Percentiles rank a stretch among this genome's conserved stretches.
Conservation (phyloP, 768 basidiomycete genomes). For the Artomyces pyxidatus region DNA sequence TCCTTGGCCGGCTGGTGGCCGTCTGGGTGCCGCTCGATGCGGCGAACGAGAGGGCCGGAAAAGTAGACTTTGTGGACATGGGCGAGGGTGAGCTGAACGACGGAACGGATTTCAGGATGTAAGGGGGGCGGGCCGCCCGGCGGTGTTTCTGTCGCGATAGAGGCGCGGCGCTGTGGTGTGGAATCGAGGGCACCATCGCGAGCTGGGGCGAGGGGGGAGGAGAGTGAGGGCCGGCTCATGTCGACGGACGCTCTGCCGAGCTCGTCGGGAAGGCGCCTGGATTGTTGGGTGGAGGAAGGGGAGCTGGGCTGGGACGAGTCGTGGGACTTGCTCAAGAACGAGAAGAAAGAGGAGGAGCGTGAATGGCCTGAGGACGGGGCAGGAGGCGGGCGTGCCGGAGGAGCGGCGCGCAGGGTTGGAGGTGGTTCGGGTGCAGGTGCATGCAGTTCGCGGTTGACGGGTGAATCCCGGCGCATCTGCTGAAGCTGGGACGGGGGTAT, state of each 20-base stretch:
- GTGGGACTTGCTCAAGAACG: conserved; percentile 37
- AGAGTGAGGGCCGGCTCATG: neutral
- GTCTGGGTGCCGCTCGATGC: conserved; percentile 70
- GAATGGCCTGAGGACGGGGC: conserved; percentile 30
- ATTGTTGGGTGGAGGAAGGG: conserved; percentile 8
- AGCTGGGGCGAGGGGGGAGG: neutral
- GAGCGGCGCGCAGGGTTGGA: conserved; percentile 1
- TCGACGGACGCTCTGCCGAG: conserved; percentile 5
- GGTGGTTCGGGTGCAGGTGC: conserved; percentile 13
- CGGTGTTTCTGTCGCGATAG: conserved; percentile 2
- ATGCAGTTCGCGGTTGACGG: conserved; percentile 18
- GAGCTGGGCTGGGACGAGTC: conserved; percentile 20
- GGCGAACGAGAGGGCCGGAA: conserved; percentile 73
- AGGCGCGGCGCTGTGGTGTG: neutral
- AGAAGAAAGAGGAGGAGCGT: conserved; percentile 60
- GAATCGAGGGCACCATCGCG: neutral
- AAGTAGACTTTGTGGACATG: conserved; percentile 85
- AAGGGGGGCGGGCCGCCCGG: conserved; percentile 30
- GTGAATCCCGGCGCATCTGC: conserved; percentile 21
- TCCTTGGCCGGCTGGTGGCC: conserved; percentile 63
- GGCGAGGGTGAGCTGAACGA: conserved; percentile 63
- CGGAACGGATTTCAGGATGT: conserved; percentile 77
- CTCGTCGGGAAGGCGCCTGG: conserved; percentile 14
- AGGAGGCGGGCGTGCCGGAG: conserved; percentile 5
- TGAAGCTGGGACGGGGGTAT: conserved; percentile 29